These are phyloP conservation scores for Cladophialophora chaetospira DNA, from an alignment of 2,329 filamentous ascomycete genomes.

Conservation along the genomic window DNA sequence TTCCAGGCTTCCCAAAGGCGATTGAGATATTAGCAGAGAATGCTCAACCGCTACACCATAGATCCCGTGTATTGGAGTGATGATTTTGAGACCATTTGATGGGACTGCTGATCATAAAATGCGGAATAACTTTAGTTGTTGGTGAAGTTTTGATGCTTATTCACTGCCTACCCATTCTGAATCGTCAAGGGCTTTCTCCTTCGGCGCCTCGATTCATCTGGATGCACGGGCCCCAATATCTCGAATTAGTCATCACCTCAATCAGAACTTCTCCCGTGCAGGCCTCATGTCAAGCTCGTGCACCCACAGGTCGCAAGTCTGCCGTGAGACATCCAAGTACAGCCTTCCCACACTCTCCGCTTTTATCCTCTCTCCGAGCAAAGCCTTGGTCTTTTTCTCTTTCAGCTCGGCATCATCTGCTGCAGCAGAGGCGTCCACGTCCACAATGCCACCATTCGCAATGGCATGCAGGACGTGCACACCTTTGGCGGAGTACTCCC, in stretches of 20 bases:
- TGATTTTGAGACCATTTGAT: no score
- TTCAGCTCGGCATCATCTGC: constrained; percentile 50
- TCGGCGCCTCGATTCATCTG: neutral
- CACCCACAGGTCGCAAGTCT: constrained; percentile 54
- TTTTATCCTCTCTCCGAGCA: constrained; percentile 58
- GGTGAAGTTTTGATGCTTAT: no score
- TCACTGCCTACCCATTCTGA: no score
- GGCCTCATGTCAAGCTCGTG: constrained; percentile 54
- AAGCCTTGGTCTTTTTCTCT: constrained; percentile 50
- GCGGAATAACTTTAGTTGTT: no score
- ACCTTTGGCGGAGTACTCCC: constrained; percentile 59
- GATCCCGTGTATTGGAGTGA: no score
- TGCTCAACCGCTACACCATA: no score
- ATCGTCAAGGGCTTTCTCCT: neutral
- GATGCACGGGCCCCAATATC: neutral
- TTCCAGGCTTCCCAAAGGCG: no score
- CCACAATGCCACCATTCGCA: constrained; percentile 53
- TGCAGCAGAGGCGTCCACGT: constrained; percentile 10
- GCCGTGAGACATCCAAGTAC: constrained; percentile 55
- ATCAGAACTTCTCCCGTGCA: constrained; percentile 35
- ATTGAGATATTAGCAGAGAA: no score
- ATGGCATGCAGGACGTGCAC: constrained; percentile 63
- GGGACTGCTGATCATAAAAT: no score
- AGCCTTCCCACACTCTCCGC: constrained; percentile 60
- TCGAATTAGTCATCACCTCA: neutral